These are phyloP conservation scores for Sclerotiophoma versabilis DNA, from an alignment of 2,329 filamentous ascomycete species.

Conservation along the genomic window DNA sequence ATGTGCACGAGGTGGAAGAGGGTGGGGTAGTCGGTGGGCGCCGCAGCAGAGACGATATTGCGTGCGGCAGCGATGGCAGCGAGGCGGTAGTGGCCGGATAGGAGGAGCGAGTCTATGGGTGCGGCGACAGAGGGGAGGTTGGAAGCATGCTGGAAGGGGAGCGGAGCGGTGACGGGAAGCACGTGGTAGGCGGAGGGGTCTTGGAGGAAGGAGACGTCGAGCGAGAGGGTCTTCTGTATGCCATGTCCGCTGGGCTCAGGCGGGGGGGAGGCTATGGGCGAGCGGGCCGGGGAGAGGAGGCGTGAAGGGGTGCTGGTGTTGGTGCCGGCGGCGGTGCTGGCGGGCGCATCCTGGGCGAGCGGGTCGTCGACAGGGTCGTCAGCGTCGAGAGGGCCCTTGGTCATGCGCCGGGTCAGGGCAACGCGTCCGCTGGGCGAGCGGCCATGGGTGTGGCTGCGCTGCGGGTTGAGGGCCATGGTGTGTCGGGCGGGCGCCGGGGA, in stretches of 20 bases:
- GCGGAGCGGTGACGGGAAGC: conserved; percentile 68
- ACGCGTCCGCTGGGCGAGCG: conserved; percentile 52
- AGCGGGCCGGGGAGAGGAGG: conserved; percentile 20
- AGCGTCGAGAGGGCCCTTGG: conserved; percentile 74
- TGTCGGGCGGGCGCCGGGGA: neutral
- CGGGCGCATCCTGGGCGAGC: neutral
- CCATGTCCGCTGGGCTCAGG: conserved; percentile 31
- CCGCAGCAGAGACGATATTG: conserved; percentile 60
- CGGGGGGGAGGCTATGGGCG: conserved; percentile 41
- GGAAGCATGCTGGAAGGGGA: conserved; percentile 72
- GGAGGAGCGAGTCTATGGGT: conserved; percentile 72
- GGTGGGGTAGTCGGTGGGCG: conserved; percentile 65
- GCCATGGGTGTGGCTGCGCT: conserved; percentile 35
- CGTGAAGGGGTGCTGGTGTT: conserved; percentile 2
- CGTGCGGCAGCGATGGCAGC: conserved; percentile 74
- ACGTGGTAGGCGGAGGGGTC: conserved; percentile 84
- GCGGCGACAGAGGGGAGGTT: conserved; percentile 67
- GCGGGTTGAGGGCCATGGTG: conserved; percentile 21
- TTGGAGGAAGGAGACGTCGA: conserved; percentile 66
- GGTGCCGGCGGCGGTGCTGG: neutral
- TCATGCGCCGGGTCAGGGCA: conserved; percentile 70
- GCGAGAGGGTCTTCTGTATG: neutral
- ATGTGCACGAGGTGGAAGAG: conserved; percentile 84
- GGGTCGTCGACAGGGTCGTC: conserved; percentile 47
- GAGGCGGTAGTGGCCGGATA: conserved; percentile 78